These are phyloP conservation scores for Eucalyptus regnans DNA, from an alignment of 345 rosid species.

Conservation along the genomic window DNA sequence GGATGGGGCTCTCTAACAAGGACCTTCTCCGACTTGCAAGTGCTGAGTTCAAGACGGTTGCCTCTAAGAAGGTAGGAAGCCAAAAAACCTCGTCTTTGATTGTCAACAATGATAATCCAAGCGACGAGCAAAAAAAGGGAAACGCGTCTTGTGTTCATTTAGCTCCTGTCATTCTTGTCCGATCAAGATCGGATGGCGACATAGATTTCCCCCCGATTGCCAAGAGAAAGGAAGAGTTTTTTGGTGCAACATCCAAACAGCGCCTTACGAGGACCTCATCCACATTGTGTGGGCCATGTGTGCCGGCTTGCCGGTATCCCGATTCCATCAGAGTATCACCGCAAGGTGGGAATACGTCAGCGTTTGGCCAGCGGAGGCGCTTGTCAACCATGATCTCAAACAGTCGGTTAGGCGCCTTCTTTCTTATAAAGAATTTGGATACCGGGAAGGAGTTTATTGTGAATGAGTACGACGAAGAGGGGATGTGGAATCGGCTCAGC, in stretches of 20 bases:
- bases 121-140: neutral
- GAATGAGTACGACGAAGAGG: conserved; percentile 60
- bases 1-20: conserved; percentile 62
- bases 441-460: conserved; percentile 82
- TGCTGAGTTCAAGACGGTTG: conserved; percentile 2
- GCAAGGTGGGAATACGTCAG: neutral
- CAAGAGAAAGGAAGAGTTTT: conserved; percentile 56
- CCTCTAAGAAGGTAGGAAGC: conserved; percentile 6
- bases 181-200: conserved; percentile 65
- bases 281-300: conserved; percentile 19
- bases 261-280: conserved; percentile 57
- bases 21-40: conserved; percentile 17
- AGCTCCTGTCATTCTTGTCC: conserved; percentile 29
- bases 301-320: conserved; percentile 16
- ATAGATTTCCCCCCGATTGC: conserved; percentile 37
- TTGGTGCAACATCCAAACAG: conserved; percentile 55
- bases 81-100: neutral
- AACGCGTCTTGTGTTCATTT: neutral
- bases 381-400: conserved; percentile 20
- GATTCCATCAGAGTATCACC: conserved; percentile 26
- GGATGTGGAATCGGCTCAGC: conserved; percentile 83
- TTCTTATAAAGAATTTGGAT: conserved; percentile 81
- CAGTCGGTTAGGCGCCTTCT: conserved; percentile 42
- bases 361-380: neutral
- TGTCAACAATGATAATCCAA: neutral